Base-by-base conservation (phyloP, 2,329 filamentous ascomycete genomes). In the Hymenoscyphus albidus region DNA sequence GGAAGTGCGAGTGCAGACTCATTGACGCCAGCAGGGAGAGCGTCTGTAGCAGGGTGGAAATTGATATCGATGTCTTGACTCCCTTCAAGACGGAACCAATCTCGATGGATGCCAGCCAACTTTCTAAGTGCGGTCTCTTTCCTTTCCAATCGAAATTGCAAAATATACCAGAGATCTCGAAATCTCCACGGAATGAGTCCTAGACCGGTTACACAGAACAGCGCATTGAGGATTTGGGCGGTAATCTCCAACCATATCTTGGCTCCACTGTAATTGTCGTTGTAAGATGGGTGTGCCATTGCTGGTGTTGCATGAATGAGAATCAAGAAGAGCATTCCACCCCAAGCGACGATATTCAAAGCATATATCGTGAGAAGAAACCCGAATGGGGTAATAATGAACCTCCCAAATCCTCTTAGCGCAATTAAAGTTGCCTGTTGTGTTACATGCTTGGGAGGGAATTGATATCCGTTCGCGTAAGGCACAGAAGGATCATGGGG, bases 201-300 rank as follows among this genome's bases (percentile, higher is more conserved):
- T 66, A 95, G 92, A 0, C 88, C 92, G 0, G 91, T 93, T 10
- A 95, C 87, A 76, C 91, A 94, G 81, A 96, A 96, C 0, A 96
- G 83, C 0, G 83, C 89, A 72, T 92, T 95, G 32, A 93, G 79
- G 64, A 96, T 89, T 74, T 95, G 92, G 1, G 88, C 89, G 74
- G 92, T 89, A 72, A 86, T 88, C 76, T 96, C 92, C 68, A 96
- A 85, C 92, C 92, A 96, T 63, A 86, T 88, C 31, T 89, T 82
- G 16, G 91, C 85, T 0, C 90, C 86, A 0, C 88, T 91, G 71
- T 91, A 79, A 73, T 90, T 87, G 69, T 89, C 80, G 42, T 68
- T 68, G 27, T 65, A 68, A n/a, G 48, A 64, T 1, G 68, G 70
- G 22, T 70, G 74, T 88, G 90, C 90, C 89, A 92, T 91, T 68